Conservation (phyloP, 495 filamentous ascomycete species). For the Penicillium chermesinum region DNA sequence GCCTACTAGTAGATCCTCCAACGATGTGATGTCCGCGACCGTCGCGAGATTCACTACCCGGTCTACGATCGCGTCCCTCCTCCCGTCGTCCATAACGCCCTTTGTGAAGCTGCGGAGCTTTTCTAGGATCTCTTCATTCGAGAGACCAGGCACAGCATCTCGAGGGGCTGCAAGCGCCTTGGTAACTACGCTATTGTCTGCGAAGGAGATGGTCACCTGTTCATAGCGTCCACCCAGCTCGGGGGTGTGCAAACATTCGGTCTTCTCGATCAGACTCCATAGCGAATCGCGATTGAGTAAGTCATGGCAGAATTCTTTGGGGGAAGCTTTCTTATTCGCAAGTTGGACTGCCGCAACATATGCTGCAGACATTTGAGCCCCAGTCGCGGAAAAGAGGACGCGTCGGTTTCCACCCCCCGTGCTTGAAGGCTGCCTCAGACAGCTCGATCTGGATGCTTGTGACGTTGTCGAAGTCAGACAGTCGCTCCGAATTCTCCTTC, state of each 20-base stretch:
- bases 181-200: conserved; percentile 16
- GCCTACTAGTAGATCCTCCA: conserved; percentile 1
- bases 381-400: conserved; percentile 32
- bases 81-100: conserved; percentile 20
- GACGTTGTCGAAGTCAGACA: conserved; percentile 3
- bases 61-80: conserved; percentile 29
- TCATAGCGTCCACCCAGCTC: conserved; percentile 10
- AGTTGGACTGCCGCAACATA: conserved; percentile 41
- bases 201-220: conserved; percentile 14
- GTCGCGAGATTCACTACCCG: conserved; percentile 24
- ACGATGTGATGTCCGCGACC: conserved; percentile 10
- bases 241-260: conserved; percentile 25
- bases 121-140: conserved; percentile 29
- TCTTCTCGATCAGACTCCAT: conserved; percentile 34
- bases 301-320: conserved; percentile 25
- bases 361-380: conserved; percentile 41
- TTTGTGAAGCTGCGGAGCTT: conserved; percentile 29
- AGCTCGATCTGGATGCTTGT: conserved; percentile 26
- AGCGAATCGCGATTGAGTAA: conserved; percentile 34
- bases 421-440: conserved; percentile 26
- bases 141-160: conserved; percentile 12
- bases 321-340: conserved; percentile 33
- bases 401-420: conserved; percentile 35
- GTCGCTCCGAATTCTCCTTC: conserved; percentile 2
- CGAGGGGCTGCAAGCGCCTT: conserved; percentile 11